Conservation (phyloP, 2,329 filamentous ascomycete species). For the Fusarium praegraminearum region DNA sequence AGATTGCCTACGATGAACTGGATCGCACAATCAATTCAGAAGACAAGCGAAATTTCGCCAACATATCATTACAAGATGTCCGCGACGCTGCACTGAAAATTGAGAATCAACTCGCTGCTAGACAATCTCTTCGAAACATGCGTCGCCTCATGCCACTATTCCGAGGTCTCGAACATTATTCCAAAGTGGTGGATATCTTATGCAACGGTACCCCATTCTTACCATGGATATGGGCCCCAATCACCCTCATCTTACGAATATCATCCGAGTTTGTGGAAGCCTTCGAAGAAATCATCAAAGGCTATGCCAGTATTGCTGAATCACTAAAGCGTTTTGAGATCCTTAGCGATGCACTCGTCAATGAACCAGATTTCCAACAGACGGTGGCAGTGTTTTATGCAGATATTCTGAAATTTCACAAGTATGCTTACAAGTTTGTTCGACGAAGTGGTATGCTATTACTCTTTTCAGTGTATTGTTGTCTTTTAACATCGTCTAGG, state of each 20-base stretch:
- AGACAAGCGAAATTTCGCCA: constrained; percentile 13
- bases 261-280: constrained; percentile 53
- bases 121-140: constrained; percentile 58
- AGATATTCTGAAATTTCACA: constrained; percentile 63
- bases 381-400: constrained; percentile 58
- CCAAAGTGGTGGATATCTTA: constrained; percentile 55
- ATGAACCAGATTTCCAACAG: constrained; percentile 54
- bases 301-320: constrained; percentile 56
- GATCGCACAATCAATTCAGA: constrained; percentile 10
- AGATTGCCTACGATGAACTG: constrained; percentile 22
- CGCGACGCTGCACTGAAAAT: constrained; percentile 52
- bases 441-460: constrained; percentile 47
- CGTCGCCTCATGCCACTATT: constrained; percentile 58
- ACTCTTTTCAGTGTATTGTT: not conserved
- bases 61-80: constrained; percentile 11
- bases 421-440: constrained; percentile 60
- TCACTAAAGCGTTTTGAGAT: constrained; percentile 55
- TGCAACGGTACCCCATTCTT: constrained; percentile 62
- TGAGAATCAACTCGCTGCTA: constrained; percentile 55
- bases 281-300: constrained; percentile 57
- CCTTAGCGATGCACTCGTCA: constrained; percentile 48
- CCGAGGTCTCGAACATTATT: constrained; percentile 56
- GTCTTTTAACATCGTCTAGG: constrained; percentile 12
- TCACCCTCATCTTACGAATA: constrained; percentile 53
- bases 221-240: constrained; percentile 61